Evolutionary conservation across 371 early-diverging fungal species (phyloP).

Genomic region (Funneliformis caledonium): DNA sequence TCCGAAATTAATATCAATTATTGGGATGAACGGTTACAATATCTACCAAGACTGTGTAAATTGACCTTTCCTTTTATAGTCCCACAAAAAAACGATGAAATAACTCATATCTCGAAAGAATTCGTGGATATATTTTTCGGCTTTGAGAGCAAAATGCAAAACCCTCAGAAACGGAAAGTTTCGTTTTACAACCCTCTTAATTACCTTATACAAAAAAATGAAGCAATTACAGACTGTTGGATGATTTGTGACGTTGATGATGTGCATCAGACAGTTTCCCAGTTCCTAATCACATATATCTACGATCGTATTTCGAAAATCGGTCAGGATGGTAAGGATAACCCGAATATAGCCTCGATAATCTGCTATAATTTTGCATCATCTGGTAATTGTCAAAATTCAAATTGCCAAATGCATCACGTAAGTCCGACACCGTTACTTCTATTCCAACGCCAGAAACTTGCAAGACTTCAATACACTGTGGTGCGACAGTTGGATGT

Average conservation of each 20-base stretch:
- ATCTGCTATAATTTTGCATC: not conserved
- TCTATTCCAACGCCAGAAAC: not conserved
- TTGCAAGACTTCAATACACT: slow-evolving; percentile 15
- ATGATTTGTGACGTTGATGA: not conserved
- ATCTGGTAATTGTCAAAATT: not conserved
- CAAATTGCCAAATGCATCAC: not conserved
- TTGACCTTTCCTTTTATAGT: not conserved
- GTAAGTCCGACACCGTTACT: not conserved
- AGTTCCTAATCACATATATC: slow-evolving; percentile 23
- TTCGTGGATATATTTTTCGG: slow-evolving; percentile 1
- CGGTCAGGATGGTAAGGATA: not conserved
- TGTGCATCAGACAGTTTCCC: not conserved
- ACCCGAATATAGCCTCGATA: not conserved
- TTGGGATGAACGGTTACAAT: not conserved
- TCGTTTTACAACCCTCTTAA: not conserved
- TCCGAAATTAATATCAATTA: not conserved
- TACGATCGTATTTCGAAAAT: not conserved
- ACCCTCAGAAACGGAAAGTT: not conserved
- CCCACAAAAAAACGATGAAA: not conserved
- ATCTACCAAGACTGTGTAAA: not conserved
- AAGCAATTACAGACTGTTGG: not conserved
- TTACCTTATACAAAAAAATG: not conserved
- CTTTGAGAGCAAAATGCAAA: not conserved
- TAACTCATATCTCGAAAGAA: not conserved
- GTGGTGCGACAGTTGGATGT: not conserved